Percentiles rank a stretch among this genome's conserved stretches.
These are phyloP conservation scores for Pichia sp. DNA, from an alignment of 1,139 yeast genomes.

Conservation along the genomic window DNA sequence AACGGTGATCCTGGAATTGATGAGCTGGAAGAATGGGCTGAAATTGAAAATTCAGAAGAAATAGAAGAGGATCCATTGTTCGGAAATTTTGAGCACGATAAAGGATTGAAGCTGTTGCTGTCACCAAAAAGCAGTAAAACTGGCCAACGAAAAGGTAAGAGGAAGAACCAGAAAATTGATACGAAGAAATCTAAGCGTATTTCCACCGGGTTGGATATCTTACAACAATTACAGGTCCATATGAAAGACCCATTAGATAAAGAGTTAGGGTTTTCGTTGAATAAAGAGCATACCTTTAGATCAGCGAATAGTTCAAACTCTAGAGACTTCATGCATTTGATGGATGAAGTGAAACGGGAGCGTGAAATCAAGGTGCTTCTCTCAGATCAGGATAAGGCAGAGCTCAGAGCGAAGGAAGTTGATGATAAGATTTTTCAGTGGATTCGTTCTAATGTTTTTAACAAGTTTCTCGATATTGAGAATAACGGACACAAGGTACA, in stretches of 20 bases:
- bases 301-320: neutral
- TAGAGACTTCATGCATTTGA: slow-evolving; percentile 1
- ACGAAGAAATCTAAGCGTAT: neutral
- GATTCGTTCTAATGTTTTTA: slow-evolving; percentile 8
- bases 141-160: neutral
- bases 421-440: slow-evolving; percentile 5
- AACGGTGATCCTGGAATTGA: neutral
- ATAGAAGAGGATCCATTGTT: slow-evolving; percentile 17
- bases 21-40: neutral
- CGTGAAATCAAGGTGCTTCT: slow-evolving; percentile 6
- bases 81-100: slow-evolving; percentile 10
- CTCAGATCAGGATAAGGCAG: neutral
- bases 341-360: slow-evolving; percentile 8
- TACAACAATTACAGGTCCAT: slow-evolving; percentile 7
- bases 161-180: neutral
- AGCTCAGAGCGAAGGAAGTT: neutral
- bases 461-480: slow-evolving; percentile 4
- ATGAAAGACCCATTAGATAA: slow-evolving; percentile 13
- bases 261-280: slow-evolving; percentile 17
- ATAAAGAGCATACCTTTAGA: neutral
- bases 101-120: slow-evolving; percentile 1
- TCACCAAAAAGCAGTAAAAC: slow-evolving; percentile 9
- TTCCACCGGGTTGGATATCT: slow-evolving; percentile 6
- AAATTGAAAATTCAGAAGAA: slow-evolving; percentile 11
- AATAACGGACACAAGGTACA: neutral